Evolutionary conservation across 2,329 filamentous ascomycete species (phyloP).

Genomic region (Botrytis pseudocinerea): DNA sequence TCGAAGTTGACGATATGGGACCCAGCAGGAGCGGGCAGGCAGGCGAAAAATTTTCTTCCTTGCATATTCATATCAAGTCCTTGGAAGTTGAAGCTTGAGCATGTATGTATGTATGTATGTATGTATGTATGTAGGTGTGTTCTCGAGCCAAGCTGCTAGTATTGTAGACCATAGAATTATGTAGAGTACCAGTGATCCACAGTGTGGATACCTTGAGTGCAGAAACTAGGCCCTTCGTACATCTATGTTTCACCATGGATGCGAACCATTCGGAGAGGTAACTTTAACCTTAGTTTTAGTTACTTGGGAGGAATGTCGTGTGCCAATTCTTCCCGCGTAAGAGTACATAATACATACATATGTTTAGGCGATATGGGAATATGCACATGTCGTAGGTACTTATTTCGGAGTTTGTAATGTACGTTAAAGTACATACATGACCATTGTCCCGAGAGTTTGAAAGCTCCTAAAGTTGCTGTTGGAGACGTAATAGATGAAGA

Average conservation of each 20-base stretch:
- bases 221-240: conserved; percentile 2
- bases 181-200: neutral
- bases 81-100: neutral
- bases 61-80: conserved; percentile 7
- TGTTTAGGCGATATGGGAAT: neutral
- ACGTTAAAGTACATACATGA: neutral
- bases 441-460: neutral
- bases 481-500: neutral
- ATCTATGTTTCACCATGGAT: neutral
- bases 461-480: neutral
- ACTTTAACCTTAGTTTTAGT: neutral
- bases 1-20: neutral
- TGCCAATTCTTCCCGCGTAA: neutral
- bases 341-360: neutral
- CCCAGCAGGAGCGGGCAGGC: neutral
- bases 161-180: neutral
- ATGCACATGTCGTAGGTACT: neutral
- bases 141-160: conserved; percentile 6
- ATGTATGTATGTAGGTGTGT: neutral
- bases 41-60: conserved; percentile 1
- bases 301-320: neutral
- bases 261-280: neutral
- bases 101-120: neutral
- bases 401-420: neutral
- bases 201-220: neutral